These are phyloP conservation scores for Podospora conica DNA, from an alignment of 495 filamentous ascomycete genomes.

Conservation along the genomic window DNA sequence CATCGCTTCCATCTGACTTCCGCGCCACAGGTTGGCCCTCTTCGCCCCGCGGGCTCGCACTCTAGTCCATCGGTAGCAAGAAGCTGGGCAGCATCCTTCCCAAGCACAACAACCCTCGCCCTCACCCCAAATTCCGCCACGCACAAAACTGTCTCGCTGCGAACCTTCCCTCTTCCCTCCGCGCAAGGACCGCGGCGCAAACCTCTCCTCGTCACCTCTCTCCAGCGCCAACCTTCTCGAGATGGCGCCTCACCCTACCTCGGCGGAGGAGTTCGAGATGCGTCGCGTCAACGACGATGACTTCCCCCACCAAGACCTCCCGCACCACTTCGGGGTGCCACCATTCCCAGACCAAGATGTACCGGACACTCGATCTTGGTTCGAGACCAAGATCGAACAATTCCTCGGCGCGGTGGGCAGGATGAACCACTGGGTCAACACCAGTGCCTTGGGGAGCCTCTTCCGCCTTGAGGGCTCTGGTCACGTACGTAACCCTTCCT, in stretches of 20 bases:
- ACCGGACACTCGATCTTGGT: neutral
- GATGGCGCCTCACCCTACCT: neutral
- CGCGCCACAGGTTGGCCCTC: neutral
- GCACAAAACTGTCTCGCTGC: neutral
- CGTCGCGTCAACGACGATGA: neutral
- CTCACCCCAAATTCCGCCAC: neutral
- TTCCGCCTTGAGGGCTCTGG: constrained; percentile 68
- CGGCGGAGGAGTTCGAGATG: neutral
- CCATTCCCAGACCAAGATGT: constrained; percentile 1
- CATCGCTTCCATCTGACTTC: neutral
- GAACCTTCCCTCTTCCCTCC: neutral
- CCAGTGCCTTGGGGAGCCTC: constrained; percentile 55
- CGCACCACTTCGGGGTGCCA: neutral
- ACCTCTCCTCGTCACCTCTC: neutral
- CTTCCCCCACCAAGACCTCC: neutral
- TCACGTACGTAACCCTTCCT: constrained; percentile 46
- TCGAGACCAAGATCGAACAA: neutral
- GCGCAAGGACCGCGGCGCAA: neutral
- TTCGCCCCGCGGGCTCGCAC: neutral
- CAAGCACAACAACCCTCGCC: neutral
- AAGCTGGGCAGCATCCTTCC: neutral
- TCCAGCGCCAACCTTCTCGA: neutral
- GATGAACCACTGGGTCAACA: constrained; percentile 24
- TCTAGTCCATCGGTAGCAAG: too few species aligned
- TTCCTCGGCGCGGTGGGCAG: neutral